Conservation (phyloP, 305 asterid species). For the Fraxinus platypoda region DNA sequence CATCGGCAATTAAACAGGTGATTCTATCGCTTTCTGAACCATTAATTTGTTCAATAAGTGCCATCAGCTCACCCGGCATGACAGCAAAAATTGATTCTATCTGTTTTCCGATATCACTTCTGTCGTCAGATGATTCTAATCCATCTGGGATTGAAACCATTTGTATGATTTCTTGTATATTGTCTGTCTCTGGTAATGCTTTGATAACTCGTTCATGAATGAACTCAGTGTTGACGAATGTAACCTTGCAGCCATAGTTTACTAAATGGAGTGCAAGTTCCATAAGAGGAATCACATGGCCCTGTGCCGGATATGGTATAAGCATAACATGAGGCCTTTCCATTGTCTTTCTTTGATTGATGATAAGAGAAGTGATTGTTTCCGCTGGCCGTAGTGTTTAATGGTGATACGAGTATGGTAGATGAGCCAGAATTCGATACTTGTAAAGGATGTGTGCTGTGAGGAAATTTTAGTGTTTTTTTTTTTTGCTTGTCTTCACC, state of each 20-base stretch:
- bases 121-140: conserved; percentile 30
- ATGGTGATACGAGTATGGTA: too few species aligned
- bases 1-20: conserved; percentile 33
- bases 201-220: conserved; percentile 28
- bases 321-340: conserved; percentile 34
- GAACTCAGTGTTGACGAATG: conserved; percentile 34
- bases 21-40: background rate
- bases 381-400: background rate
- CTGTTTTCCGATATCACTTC: conserved; percentile 22
- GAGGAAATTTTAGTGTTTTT: too few species aligned
- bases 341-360: conserved; percentile 29
- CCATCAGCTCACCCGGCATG: conserved; percentile 34
- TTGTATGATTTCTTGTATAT: background rate
- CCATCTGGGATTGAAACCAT: conserved; percentile 38
- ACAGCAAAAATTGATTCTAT: conserved; percentile 11
- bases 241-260: conserved; percentile 29
- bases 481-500: background rate
- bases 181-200: conserved; percentile 8
- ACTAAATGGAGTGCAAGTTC: conserved; percentile 31
- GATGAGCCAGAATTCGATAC: background rate
- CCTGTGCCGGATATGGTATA: conserved; percentile 45
- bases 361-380: background rate
- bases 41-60: conserved; percentile 23
- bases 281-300: conserved; percentile 40
- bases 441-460: background rate